Percentiles rank a stretch among this genome's conserved stretches.
These are phyloP conservation scores for Quercus engelmannii DNA, from an alignment of 306 rosid genomes.

Conservation along the genomic window DNA sequence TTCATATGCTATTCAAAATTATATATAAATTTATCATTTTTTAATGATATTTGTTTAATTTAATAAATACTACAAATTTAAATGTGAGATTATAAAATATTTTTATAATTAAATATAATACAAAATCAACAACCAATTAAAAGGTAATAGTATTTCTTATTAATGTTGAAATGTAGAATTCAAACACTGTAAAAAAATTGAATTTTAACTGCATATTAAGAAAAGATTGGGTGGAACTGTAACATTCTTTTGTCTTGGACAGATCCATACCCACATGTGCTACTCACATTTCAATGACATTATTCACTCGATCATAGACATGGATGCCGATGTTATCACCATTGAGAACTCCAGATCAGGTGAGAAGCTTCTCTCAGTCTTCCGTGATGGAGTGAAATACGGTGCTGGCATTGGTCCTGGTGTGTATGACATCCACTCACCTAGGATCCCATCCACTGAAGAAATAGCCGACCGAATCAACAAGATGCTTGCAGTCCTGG, in stretches of 20 bases:
- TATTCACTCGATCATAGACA: conserved; percentile 77
- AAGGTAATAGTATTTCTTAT: neutral
- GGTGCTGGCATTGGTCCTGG: conserved; percentile 92
- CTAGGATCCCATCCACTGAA: conserved; percentile 70
- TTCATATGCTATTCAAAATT: too few species aligned
- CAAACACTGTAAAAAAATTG: neutral
- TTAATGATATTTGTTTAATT: too few species aligned
- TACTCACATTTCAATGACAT: conserved; percentile 85
- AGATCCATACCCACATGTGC: conserved; percentile 95
- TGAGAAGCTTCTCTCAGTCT: conserved; percentile 73
- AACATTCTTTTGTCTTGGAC: conserved; percentile 13
- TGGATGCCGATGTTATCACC: conserved; percentile 92
- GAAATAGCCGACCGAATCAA: conserved; percentile 71
- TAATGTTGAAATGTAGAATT: neutral
- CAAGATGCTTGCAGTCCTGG: conserved; percentile 79
- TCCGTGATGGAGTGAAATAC: conserved; percentile 80
- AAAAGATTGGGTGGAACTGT: neutral
- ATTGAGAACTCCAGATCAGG: conserved; percentile 88
- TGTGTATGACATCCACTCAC: conserved; percentile 88
- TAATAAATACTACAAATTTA: too few species aligned
- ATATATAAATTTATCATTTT: too few species aligned
- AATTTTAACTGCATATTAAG: neutral
- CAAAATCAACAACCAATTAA: neutral
- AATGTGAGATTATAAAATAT: too few species aligned
- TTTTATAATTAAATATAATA: too few species aligned